Conservation (phyloP, 257 asterid genomes). For the Fraxinus excelsior region DNA sequence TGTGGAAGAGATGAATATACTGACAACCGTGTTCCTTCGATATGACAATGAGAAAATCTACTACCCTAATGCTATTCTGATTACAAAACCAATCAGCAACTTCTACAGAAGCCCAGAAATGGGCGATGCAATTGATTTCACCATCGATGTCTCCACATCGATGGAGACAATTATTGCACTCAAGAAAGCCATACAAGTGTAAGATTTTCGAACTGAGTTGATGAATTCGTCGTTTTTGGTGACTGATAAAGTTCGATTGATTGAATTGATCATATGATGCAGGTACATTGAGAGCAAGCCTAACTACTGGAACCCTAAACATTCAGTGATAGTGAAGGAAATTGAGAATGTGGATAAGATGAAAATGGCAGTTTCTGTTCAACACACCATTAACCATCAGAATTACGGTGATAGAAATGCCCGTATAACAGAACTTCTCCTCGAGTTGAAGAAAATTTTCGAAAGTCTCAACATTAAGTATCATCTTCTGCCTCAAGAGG, state of each 20-base stretch:
- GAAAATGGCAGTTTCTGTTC: constrained; percentile 53
- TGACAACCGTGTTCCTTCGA: constrained; percentile 63
- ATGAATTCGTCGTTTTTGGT: background rate
- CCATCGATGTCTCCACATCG: too few relatives aligned
- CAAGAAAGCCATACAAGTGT: constrained; percentile 49
- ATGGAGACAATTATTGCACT: constrained; percentile 28
- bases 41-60: constrained; percentile 64
- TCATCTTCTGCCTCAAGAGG: constrained; percentile 60
- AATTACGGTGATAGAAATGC: constrained; percentile 50
- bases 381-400: constrained; percentile 65
- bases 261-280: background rate
- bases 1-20: constrained; percentile 73
- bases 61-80: constrained; percentile 56
- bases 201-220: too few relatives aligned
- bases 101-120: constrained; percentile 74
- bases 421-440: constrained; percentile 48
- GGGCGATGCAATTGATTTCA: constrained; percentile 42
- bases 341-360: constrained; percentile 49
- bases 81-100: constrained; percentile 62
- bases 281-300: constrained; percentile 74
- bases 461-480: constrained; percentile 49
- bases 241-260: background rate
- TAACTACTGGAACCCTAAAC: constrained; percentile 63
- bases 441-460: constrained; percentile 61
- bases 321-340: constrained; percentile 53